phyloP scores from a whole-genome alignment of 2,329 filamentous ascomycete genomes.

The Venturia aucupariae region DNA sequence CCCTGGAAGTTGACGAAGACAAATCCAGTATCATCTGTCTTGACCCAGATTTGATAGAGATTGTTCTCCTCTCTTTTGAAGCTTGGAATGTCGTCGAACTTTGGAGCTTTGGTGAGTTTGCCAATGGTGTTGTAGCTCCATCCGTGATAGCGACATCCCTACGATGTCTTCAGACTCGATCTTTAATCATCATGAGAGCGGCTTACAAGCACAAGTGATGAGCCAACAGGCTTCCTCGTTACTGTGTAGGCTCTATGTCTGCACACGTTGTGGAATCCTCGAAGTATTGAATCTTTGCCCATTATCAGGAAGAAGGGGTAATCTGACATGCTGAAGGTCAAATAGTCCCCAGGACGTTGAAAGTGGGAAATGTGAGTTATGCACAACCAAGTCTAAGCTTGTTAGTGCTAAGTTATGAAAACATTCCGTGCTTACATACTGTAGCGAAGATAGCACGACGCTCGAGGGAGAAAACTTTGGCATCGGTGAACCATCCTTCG shows the following conservation, averaged over 20 bases:
- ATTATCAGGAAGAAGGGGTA: conserved; percentile 33
- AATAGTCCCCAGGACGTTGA: conserved; percentile 28
- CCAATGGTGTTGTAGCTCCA: conserved; percentile 38
- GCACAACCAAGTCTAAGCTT: conserved; percentile 28
- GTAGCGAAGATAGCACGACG: conserved; percentile 42
- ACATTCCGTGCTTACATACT: conserved; percentile 21
- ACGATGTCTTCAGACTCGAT: not conserved
- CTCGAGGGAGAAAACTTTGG: conserved; percentile 39
- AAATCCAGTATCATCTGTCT: conserved; percentile 26
- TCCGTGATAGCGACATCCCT: conserved; percentile 35
- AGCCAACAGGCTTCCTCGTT: conserved; percentile 29
- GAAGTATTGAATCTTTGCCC: conserved; percentile 29
- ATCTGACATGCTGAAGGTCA: conserved; percentile 27
- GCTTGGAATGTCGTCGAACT: conserved; percentile 30
- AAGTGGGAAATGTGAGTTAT: conserved; percentile 29
- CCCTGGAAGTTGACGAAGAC: conserved; percentile 30
- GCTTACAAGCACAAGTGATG: conserved; percentile 33
- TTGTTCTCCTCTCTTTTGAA: conserved; percentile 33
- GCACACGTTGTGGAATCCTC: conserved; percentile 38
- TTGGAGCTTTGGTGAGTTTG: conserved; percentile 35
- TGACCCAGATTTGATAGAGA: conserved; percentile 26
- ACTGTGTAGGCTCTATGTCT: conserved; percentile 37
- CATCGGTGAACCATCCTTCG: conserved; percentile 31
- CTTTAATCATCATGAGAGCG: conserved; percentile 26
- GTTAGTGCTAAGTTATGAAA: conserved; percentile 6